phyloP scores from a whole-genome alignment of 2,329 filamentous ascomycete genomes.

The Plenodomus biglobosus region DNA sequence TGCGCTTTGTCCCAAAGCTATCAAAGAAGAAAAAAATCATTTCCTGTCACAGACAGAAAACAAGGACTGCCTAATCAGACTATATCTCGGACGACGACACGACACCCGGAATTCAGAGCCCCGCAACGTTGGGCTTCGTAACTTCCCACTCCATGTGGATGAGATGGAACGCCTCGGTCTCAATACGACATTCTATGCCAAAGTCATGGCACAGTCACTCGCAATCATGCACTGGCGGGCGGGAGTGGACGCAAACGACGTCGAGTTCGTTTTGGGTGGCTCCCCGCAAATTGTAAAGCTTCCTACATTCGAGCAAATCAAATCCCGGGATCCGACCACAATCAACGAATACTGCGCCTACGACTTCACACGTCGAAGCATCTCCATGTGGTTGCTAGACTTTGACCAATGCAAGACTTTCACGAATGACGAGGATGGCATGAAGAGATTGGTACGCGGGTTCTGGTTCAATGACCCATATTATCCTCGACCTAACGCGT shows the following conservation, averaged over 20 bases:
- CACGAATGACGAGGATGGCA: background rate
- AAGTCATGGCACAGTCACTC: conserved; percentile 52
- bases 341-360: background rate
- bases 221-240: conserved; percentile 55
- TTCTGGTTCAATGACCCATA: conserved; percentile 11
- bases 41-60: conserved; percentile 7
- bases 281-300: too few species aligned
- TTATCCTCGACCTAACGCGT: conserved; percentile 6
- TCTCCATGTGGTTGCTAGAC: conserved; percentile 1
- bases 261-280: conserved; percentile 58
- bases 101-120: background rate
- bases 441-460: conserved; percentile 4
- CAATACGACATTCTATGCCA: conserved; percentile 40
- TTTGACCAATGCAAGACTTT: conserved; percentile 4
- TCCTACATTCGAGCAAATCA: too few species aligned
- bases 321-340: background rate
- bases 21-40: too few species aligned
- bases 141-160: conserved; percentile 54
- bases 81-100: conserved; percentile 50
- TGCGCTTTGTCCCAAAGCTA: too few species aligned
- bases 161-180: conserved; percentile 52
- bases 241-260: conserved; percentile 53
- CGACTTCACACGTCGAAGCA: background rate
- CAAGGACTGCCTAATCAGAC: conserved; percentile 52
- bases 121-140: conserved; percentile 48